Evolutionary conservation across 2,329 filamentous ascomycete species (phyloP).

Genomic region (Trichoderma semiorbis): DNA sequence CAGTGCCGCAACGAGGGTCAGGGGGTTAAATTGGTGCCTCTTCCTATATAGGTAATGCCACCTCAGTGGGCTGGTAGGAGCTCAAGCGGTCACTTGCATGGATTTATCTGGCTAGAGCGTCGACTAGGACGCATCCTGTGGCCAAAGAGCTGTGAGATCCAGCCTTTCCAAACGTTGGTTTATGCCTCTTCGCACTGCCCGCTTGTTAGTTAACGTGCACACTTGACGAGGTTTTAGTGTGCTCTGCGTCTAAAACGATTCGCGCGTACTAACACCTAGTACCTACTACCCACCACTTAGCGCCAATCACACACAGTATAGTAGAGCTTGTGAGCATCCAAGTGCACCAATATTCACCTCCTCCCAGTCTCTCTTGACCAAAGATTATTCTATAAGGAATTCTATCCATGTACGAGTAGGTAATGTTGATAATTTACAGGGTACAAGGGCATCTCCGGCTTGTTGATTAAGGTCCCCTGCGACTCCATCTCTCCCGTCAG

Average conservation of each 20-base stretch:
- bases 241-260: neutral
- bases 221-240: neutral
- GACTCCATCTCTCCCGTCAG: neutral
- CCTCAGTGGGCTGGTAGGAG: neutral
- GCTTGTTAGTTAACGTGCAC: neutral
- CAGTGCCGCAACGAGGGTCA: conserved; percentile 12
- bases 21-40: conserved; percentile 10
- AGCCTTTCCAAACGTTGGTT: neutral
- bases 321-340: neutral
- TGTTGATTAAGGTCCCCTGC: conserved; percentile 3
- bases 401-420: neutral
- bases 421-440: neutral
- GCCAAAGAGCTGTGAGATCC: neutral
- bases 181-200: neutral
- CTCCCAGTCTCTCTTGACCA: neutral
- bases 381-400: neutral
- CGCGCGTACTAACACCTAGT: no score
- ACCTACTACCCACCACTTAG: neutral
- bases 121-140: neutral
- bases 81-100: neutral
- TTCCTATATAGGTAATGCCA: conserved; percentile 15
- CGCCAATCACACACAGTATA: neutral
- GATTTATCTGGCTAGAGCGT: conserved; percentile 1
- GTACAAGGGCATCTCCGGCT: neutral
- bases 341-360: neutral